Percentiles rank a stretch among this genome's conserved stretches.
Evolutionary conservation across 257 asterid genomes (phyloP).

Genomic region (Fraxinus americana): DNA sequence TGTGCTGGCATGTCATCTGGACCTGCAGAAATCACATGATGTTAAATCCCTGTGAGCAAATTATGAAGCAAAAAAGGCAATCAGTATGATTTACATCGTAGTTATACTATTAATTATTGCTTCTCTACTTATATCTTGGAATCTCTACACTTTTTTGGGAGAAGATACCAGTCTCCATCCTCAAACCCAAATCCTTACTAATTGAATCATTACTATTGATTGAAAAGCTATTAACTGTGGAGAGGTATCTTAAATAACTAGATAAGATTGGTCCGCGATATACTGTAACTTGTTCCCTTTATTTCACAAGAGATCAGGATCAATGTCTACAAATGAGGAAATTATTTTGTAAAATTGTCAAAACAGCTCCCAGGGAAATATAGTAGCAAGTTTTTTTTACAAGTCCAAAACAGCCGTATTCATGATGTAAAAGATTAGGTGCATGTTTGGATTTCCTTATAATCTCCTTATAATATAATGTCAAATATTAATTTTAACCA

Average conservation of each 20-base stretch:
- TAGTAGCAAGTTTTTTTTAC: too few relatives aligned
- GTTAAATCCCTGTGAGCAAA: constrained; percentile 12
- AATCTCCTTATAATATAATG: too few relatives aligned
- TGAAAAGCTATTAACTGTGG: constrained; percentile 9
- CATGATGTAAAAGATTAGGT: too few relatives aligned
- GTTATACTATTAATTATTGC: neutral
- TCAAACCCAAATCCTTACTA: too few relatives aligned
- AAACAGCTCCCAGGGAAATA: neutral
- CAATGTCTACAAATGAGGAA: constrained; percentile 2
- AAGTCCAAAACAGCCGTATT: too few relatives aligned
- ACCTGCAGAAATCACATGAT: constrained; percentile 55
- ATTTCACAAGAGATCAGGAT: neutral
- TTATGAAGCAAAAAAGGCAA: constrained; percentile 6
- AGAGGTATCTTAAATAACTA: neutral
- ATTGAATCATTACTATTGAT: neutral
- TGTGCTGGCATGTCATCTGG: constrained; percentile 99
- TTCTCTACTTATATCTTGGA: neutral
- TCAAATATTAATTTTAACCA: too few relatives aligned
- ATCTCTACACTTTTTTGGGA: neutral
- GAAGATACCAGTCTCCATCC: too few relatives aligned
- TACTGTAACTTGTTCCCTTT: neutral
- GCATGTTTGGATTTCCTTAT: too few relatives aligned
- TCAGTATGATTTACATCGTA: neutral
- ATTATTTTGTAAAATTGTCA: constrained; percentile 8
- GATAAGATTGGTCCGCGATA: neutral